Conservation (phyloP, 768 basidiomycete species). For the Amyloporia xantha region DNA sequence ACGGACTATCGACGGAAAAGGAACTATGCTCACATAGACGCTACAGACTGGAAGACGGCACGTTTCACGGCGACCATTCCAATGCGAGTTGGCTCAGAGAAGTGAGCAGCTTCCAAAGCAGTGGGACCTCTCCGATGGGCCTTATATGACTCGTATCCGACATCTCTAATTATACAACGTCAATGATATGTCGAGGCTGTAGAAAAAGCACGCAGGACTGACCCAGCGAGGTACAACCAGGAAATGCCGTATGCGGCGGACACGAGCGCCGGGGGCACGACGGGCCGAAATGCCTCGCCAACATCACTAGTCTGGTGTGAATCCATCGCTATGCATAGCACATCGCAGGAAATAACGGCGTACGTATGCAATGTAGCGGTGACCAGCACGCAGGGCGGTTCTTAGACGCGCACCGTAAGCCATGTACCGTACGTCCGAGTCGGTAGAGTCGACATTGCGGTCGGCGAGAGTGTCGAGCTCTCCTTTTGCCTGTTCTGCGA, state of each 20-base stretch:
- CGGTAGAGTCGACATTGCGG: constrained; percentile 55
- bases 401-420: constrained; percentile 75
- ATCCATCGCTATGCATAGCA: constrained; percentile 15
- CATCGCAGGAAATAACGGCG: constrained; percentile 11
- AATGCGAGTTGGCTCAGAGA: constrained; percentile 63
- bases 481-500: constrained; percentile 32
- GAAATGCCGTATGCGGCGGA: constrained; percentile 76
- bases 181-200: neutral
- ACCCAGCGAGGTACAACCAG: constrained; percentile 74
- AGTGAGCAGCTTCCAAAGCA: constrained; percentile 57
- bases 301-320: constrained; percentile 63
- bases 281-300: constrained; percentile 78
- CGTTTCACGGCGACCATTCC: constrained; percentile 70
- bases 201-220: constrained; percentile 14
- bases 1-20: constrained; percentile 3
- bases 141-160: constrained; percentile 78
- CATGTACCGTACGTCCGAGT: constrained; percentile 64
- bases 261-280: constrained; percentile 66
- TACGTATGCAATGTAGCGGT: constrained; percentile 77
- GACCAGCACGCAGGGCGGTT: constrained; percentile 63
- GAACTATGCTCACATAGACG: constrained; percentile 57
- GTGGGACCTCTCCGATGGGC: constrained; percentile 62
- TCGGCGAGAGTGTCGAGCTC: constrained; percentile 56
- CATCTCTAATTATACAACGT: constrained; percentile 38
- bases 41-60: constrained; percentile 73